Conservation (phyloP, 2,329 filamentous ascomycete genomes). For the Fusarium citri region DNA sequence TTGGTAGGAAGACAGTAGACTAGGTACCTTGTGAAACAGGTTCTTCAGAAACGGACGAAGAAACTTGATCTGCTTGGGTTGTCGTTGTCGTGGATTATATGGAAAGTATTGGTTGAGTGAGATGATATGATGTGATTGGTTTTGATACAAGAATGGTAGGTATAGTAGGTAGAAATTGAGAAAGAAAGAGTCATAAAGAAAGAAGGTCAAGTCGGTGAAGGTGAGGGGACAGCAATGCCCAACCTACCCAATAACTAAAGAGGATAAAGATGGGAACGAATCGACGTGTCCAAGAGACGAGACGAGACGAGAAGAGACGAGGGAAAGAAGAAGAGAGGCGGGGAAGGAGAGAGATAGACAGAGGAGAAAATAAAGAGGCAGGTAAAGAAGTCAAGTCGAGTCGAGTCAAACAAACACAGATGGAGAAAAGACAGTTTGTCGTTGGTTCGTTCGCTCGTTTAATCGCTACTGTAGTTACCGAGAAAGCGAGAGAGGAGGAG, state of each 20-base stretch:
- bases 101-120: neutral
- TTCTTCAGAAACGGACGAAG: slow-evolving; percentile 31
- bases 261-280: slow-evolving; percentile 26
- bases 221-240: slow-evolving; percentile 23
- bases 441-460: neutral
- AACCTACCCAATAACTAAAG: slow-evolving; percentile 26
- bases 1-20: no score
- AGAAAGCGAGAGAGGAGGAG: slow-evolving; percentile 24
- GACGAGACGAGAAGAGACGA: neutral
- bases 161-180: neutral
- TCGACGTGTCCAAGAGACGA: slow-evolving; percentile 13
- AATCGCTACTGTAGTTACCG: slow-evolving; percentile 1
- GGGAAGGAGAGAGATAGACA: neutral
- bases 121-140: slow-evolving; percentile 2
- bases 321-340: neutral
- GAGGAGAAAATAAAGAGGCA: neutral
- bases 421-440: slow-evolving; percentile 32
- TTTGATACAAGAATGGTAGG: slow-evolving; percentile 8
- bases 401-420: neutral
- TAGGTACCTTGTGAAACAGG: slow-evolving; percentile 9
- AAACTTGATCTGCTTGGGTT: slow-evolving; percentile 7
- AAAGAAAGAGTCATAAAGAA: slow-evolving; percentile 17
- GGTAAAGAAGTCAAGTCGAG: neutral
- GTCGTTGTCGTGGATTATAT: neutral
- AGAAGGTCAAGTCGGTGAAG: slow-evolving; percentile 27